These are phyloP conservation scores for Xylariaceae sp. DNA, from an alignment of 2,329 filamentous ascomycete genomes.

Conservation along the genomic window DNA sequence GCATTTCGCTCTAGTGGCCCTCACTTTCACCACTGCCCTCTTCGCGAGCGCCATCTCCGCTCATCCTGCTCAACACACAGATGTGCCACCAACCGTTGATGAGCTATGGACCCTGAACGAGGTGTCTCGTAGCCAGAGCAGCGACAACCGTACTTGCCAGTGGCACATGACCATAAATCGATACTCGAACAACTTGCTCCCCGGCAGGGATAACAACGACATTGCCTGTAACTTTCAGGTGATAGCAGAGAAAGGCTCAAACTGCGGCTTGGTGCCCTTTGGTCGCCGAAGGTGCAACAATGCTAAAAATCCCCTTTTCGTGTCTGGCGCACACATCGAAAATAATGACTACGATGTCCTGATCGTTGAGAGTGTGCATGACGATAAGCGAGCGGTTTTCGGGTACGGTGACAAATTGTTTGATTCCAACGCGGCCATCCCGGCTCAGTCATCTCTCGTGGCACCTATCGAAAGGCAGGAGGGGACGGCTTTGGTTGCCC, in stretches of 20 bases:
- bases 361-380: slow-evolving; percentile 9
- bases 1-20: not conserved
- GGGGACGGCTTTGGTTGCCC: not conserved
- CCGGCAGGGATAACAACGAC: not conserved
- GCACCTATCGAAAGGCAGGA: not conserved
- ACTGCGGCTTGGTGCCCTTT: slow-evolving; percentile 20
- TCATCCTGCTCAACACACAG: not conserved
- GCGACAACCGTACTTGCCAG: slow-evolving; percentile 11
- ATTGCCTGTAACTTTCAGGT: slow-evolving; percentile 9
- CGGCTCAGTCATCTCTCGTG: slow-evolving; percentile 10
- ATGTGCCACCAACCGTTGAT: too few relatives aligned
- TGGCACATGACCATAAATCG: slow-evolving; percentile 20
- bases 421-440: slow-evolving; percentile 15
- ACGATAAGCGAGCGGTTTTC: slow-evolving; percentile 17
- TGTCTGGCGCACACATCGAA: slow-evolving; percentile 19
- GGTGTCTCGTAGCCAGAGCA: slow-evolving; percentile 10
- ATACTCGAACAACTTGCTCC: not conserved
- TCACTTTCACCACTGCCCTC: not conserved
- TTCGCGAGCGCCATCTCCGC: not conserved
- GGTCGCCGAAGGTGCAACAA: slow-evolving; percentile 4
- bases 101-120: slow-evolving; percentile 19
- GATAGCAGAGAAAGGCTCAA: not conserved
- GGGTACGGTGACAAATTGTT: slow-evolving; percentile 21
- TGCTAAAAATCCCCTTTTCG: slow-evolving; percentile 2
- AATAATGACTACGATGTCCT: slow-evolving; percentile 20